Percentiles rank a stretch among this genome's conserved stretches.
Conservation (phyloP, 768 basidiomycete genomes). For the Leucosporidium scottii region DNA sequence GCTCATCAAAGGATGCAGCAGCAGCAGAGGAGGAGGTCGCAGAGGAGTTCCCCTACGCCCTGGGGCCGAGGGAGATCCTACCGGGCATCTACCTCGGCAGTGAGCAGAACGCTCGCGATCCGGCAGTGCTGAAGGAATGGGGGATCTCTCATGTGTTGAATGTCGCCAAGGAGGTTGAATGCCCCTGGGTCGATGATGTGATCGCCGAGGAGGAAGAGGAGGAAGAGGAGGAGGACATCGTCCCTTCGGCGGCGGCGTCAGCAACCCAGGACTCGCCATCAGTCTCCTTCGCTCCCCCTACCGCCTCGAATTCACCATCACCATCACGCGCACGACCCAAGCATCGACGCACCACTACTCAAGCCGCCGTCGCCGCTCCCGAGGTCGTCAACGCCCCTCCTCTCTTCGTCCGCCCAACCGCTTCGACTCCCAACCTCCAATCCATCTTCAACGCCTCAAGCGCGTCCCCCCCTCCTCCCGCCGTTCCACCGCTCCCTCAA, state of each 20-base stretch:
- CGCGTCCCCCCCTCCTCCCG: slow-evolving; percentile 8
- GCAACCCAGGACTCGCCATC: neutral
- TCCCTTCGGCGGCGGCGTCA: no score
- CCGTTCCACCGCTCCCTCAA: neutral
- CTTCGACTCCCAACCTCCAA: slow-evolving; percentile 62
- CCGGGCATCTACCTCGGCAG: slow-evolving; percentile 84
- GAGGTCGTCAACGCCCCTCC: slow-evolving; percentile 37
- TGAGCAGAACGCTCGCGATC: slow-evolving; percentile 78
- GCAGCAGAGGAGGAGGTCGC: slow-evolving; percentile 2
- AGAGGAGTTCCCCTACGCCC: slow-evolving; percentile 55
- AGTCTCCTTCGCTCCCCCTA: no score
- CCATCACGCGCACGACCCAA: slow-evolving; percentile 46
- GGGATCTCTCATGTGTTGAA: slow-evolving; percentile 77
- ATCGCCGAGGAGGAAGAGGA: slow-evolving; percentile 4
- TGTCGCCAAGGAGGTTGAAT: slow-evolving; percentile 78
- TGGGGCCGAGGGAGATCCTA: slow-evolving; percentile 76
- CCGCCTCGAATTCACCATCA: slow-evolving; percentile 51
- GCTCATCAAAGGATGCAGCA: neutral
- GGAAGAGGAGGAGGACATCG: neutral
- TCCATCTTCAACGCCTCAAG: slow-evolving; percentile 11
- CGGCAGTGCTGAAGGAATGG: slow-evolving; percentile 59
- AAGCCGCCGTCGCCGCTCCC: neutral
- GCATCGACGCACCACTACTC: slow-evolving; percentile 21
- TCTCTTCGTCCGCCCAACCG: slow-evolving; percentile 55
- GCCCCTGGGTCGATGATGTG: slow-evolving; percentile 34